Conservation (phyloP, 2,329 filamentous ascomycete species). For the Tolypocladium capitatum region DNA sequence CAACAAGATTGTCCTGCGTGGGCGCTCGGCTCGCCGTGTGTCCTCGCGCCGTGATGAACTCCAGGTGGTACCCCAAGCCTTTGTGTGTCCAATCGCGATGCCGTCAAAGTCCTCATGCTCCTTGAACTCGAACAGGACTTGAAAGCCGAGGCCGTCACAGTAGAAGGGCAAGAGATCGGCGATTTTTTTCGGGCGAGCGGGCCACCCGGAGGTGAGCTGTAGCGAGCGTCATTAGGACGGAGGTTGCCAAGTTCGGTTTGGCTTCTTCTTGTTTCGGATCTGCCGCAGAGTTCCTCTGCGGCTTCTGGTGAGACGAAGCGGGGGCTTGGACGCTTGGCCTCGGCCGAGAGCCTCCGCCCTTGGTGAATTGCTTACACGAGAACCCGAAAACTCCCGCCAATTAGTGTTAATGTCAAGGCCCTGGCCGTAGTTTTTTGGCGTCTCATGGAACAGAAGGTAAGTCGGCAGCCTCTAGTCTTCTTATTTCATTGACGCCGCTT, state of each 20-base stretch:
- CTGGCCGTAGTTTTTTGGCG: background rate
- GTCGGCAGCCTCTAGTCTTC: too few relatives aligned
- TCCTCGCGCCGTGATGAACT: slow-evolving; percentile 23
- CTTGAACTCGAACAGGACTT: slow-evolving; percentile 18
- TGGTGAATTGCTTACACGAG: background rate
- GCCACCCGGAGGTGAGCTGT: slow-evolving; percentile 25
- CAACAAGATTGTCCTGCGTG: slow-evolving; percentile 28
- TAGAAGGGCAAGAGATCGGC: slow-evolving; percentile 26
- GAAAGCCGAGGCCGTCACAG: slow-evolving; percentile 25
- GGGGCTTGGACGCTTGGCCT: background rate
- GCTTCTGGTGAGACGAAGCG: background rate
- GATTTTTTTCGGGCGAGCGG: slow-evolving; percentile 26
- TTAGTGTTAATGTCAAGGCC: background rate
- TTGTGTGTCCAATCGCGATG: slow-evolving; percentile 26
- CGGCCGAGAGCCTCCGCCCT: background rate
- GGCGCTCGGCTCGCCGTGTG: slow-evolving; percentile 23
- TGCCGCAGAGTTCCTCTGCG: background rate
- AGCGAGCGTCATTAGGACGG: slow-evolving; percentile 3
- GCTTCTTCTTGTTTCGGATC: background rate
- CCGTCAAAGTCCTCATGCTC: slow-evolving; percentile 26
- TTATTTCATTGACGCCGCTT: too few relatives aligned
- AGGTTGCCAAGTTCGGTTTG: background rate
- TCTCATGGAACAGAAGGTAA: background rate
- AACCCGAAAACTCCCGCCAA: too few relatives aligned
- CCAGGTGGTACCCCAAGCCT: slow-evolving; percentile 25